Evolutionary conservation across 345 rosid species (phyloP).

Genomic region (Viola odorata): DNA sequence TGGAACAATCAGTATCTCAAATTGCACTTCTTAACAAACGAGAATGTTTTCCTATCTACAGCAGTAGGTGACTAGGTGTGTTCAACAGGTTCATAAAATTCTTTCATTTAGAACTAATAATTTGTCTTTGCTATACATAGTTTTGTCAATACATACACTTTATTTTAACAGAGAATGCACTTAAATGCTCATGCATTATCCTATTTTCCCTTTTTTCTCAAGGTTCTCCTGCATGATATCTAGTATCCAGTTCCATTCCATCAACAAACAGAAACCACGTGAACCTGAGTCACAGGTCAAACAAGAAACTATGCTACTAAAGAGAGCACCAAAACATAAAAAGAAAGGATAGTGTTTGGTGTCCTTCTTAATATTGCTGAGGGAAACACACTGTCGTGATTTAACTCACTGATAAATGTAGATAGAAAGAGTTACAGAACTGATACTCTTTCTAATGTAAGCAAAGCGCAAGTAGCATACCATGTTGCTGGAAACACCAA

Average conservation of each 20-base stretch:
- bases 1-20: slow-evolving; percentile 18
- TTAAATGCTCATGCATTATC: background rate
- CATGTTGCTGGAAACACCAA: slow-evolving; percentile 64
- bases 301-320: too few species aligned
- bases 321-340: too few species aligned
- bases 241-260: background rate
- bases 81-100: background rate
- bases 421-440: too few species aligned
- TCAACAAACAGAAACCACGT: background rate
- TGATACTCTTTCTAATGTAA: too few species aligned
- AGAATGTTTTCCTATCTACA: slow-evolving; percentile 2
- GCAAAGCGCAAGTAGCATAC: slow-evolving; percentile 27
- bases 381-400: too few species aligned
- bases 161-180: background rate
- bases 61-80: too few species aligned
- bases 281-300: too few species aligned
- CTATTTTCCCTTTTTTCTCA: background rate
- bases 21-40: slow-evolving; percentile 2
- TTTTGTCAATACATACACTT: background rate
- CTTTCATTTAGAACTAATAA: background rate
- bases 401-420: too few species aligned
- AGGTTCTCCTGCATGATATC: background rate
- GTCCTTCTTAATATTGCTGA: too few species aligned
- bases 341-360: background rate
- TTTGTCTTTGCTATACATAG: background rate